These are phyloP conservation scores for Pachyrhizus erosus DNA, from an alignment of 306 rosid species.

Conservation along the genomic window DNA sequence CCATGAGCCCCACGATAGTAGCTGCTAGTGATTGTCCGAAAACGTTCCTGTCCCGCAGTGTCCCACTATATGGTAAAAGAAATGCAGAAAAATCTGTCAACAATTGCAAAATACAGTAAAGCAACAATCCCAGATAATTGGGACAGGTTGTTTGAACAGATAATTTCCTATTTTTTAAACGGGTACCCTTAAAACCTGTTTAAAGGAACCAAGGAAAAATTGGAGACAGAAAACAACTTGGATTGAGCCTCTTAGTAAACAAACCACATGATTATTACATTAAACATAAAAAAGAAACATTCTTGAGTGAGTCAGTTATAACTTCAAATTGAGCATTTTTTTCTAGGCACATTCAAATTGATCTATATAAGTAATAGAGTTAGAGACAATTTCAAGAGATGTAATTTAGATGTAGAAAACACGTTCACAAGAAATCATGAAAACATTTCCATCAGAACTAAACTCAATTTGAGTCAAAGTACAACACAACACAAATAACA, in stretches of 20 bases:
- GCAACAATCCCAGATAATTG: conserved; percentile 26
- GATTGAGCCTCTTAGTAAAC: background rate
- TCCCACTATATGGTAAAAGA: conserved; percentile 80
- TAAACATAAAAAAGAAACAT: background rate
- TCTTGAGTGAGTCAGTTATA: conserved; percentile 1
- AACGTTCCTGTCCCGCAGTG: conserved; percentile 99
- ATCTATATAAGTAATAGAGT: background rate
- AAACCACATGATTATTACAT: conserved; percentile 4
- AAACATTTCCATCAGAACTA: conserved; percentile 24
- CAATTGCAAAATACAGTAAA: conserved; percentile 22
- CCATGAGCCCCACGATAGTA: conserved; percentile 99
- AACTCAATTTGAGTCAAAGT: conserved; percentile 8
- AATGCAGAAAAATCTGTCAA: conserved; percentile 41
- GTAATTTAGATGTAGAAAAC: conserved; percentile 30
- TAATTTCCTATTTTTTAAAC: background rate
- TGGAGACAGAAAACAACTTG: conserved; percentile 26
- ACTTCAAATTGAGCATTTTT: conserved; percentile 1
- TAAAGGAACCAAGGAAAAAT: conserved; percentile 21
- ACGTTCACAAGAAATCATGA: background rate
- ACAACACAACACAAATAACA: conserved; percentile 22
- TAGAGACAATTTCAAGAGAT: background rate
- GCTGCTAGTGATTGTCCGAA: conserved; percentile 98
- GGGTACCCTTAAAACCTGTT: conserved; percentile 6
- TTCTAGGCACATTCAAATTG: conserved; percentile 7
- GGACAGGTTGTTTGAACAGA: background rate